Evolutionary conservation across 225 moss, liverwort and hornwort genomes (phyloP).

Genomic region (Neckera pumila): DNA sequence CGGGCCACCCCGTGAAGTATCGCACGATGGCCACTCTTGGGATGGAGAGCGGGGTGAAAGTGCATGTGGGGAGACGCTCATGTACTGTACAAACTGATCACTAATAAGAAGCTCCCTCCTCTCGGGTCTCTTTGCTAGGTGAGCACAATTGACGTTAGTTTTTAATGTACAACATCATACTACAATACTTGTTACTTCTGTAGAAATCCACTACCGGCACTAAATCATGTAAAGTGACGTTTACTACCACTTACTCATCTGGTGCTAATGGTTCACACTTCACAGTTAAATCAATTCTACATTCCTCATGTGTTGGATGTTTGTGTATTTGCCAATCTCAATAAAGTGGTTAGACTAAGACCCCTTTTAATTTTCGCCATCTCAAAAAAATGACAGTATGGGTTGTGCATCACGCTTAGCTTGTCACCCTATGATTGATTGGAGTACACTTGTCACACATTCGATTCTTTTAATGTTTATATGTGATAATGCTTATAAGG

Average conservation of each 20-base stretch:
- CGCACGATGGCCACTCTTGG: conserved; percentile 63
- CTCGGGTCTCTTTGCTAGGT: too few species aligned
- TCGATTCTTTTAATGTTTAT: background rate
- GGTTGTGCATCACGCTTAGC: background rate
- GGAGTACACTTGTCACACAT: background rate
- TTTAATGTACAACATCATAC: background rate
- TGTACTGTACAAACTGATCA: background rate
- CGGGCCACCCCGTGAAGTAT: conserved; percentile 45
- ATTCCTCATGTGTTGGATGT: background rate
- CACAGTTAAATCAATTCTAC: too few species aligned
- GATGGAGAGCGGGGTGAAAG: conserved; percentile 36
- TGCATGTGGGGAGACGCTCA: conserved; percentile 14
- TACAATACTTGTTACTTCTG: background rate
- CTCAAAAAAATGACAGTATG: too few species aligned
- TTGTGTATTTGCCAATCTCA: background rate
- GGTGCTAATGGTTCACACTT: background rate
- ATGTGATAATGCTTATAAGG: background rate
- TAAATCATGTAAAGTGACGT: background rate
- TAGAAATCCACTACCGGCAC: background rate
- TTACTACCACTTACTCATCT: background rate
- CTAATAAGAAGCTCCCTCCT: background rate
- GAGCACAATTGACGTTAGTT: background rate
- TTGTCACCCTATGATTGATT: background rate
- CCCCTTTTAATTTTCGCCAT: too few species aligned
- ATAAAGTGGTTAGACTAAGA: background rate